Conservation (phyloP, 768 basidiomycete genomes). For the Pleurotus ostreatus region DNA sequence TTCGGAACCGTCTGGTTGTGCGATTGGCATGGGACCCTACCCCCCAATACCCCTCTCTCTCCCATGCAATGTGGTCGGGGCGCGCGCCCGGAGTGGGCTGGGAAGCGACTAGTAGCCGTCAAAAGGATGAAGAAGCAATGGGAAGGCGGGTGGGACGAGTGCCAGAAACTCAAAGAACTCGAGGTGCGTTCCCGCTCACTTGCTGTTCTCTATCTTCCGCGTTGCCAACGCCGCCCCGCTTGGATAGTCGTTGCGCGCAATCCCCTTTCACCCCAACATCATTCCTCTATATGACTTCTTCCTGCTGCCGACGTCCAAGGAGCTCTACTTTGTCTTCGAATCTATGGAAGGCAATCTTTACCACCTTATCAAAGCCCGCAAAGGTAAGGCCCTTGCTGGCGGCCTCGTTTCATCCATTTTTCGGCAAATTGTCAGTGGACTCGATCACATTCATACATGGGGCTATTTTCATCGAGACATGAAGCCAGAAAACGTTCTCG, state of each 20-base stretch:
- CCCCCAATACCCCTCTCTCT: conserved; percentile 84
- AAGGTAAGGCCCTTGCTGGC: conserved; percentile 92
- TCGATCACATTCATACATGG: conserved; percentile 86
- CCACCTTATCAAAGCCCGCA: conserved; percentile 96
- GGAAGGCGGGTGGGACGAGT: conserved; percentile 99
- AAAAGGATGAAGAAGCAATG: conserved; percentile 98
- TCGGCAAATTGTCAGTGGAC: conserved; percentile 83
- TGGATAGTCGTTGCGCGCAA: conserved; percentile 85
- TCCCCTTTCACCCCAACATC: conserved; percentile 94
- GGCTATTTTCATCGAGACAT: conserved; percentile 99
- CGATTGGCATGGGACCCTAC: conserved; percentile 97
- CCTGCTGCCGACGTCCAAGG: conserved; percentile 91
- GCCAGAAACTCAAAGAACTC: conserved; percentile 90
- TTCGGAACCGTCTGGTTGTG: conserved; percentile 99
- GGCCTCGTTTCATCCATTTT: conserved; percentile 96
- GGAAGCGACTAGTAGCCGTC: conserved; percentile 92
- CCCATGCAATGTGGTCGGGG: conserved; percentile 96
- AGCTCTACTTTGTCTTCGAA: conserved; percentile 99
- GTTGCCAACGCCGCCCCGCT: conserved; percentile 14
- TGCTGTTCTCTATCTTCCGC: conserved; percentile 11
- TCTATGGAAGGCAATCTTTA: conserved; percentile 99
- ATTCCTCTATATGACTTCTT: conserved; percentile 99
- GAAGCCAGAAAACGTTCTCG: conserved; percentile 99
- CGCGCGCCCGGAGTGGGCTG: conserved; percentile 89
- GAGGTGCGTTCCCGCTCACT: conserved; percentile 52